Base-by-base conservation (phyloP, 106 monocot species). In the Dendrobium catenatum region DNA sequence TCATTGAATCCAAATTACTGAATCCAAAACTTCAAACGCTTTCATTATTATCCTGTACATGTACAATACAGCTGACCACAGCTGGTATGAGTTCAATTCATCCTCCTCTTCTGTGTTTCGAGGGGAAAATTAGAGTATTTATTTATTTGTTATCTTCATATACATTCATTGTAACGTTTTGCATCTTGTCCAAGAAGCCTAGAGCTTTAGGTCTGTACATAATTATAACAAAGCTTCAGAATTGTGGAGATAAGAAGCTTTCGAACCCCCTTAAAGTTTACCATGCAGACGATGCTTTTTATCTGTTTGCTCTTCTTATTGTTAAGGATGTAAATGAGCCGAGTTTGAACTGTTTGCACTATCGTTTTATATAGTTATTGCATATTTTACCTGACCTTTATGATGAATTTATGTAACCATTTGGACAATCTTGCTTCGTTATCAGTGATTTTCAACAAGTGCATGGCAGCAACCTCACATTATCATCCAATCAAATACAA, bases 181-280 rank as follows among this genome's bases (percentile, higher is more conserved):
- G 70, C 15, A 70, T 70, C 37, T 37, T 29, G 24, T 33, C 19
- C 19, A 26, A 66, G 64, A 51, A 66, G 6, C 22, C 64, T 26
- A 70, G 70, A 70, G 13, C 37, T 70, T 70, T 70, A 70, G 70
- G 17, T 70, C 37, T 70, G 70, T 70, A 37, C 15, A 70, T 37
- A 40, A 15, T 31, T 33, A 1, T 37, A 70, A 70, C 3, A 22
- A 24, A 8, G 61, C 61, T 61, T 24, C 9, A 37, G 37, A 37
- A 37, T 37, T 37, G 37, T 37, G 37, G 37, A 37, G 37, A 37
- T 37, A 3, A 37, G 37, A 37, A 37, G 37, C 37, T 37, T 37
- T 37, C 37, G 3, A n/a, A 61, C 6, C n/a, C 2, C 24, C 11
- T n/a, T 9, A 61, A 61, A 4, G 24, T n/a, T 20, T 61, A 61